A percentile compares a stretch with the other conserved stretches of the same genome.
Evolutionary conservation across 2,329 filamentous ascomycete species (phyloP).

Genomic region (Ascochyta fabae): DNA sequence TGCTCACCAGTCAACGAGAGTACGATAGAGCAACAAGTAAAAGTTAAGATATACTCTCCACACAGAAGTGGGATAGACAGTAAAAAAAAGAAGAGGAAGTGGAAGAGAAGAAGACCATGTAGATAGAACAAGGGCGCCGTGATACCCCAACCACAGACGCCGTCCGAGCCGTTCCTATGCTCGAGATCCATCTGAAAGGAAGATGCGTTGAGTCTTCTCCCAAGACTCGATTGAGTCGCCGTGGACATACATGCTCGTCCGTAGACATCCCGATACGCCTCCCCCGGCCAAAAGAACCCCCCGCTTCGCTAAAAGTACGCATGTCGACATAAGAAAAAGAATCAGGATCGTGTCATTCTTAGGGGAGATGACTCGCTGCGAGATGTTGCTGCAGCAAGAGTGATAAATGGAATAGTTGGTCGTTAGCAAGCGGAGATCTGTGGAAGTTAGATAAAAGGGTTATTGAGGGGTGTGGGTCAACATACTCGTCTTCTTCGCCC

Average conservation of each 20-base stretch:
- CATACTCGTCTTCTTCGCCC: conserved; percentile 74
- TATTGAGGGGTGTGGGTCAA: background rate
- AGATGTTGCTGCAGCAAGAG: background rate
- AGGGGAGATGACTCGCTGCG: background rate
- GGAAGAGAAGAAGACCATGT: too few species aligned
- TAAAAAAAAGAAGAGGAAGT: too few species aligned
- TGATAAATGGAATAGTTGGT: background rate
- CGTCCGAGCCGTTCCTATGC: conserved; percentile 7
- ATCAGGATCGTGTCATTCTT: background rate
- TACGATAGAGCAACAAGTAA: too few species aligned
- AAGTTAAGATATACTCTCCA: too few species aligned
- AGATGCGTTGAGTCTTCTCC: background rate
- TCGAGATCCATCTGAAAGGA: background rate
- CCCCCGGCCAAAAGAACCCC: conserved; percentile 3
- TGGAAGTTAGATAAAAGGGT: background rate
- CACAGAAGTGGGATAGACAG: too few species aligned
- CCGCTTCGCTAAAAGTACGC: conserved; percentile 11
- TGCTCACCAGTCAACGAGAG: too few species aligned
- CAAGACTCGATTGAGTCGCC: background rate
- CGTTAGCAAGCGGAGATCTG: conserved; percentile 16
- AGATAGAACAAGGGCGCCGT: too few species aligned
- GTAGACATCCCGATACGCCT: conserved; percentile 11
- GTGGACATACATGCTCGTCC: conserved; percentile 1
- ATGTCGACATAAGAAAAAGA: background rate
- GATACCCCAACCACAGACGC: too few species aligned